Conservation (phyloP, 768 basidiomycete species). For the Mycena metata region DNA sequence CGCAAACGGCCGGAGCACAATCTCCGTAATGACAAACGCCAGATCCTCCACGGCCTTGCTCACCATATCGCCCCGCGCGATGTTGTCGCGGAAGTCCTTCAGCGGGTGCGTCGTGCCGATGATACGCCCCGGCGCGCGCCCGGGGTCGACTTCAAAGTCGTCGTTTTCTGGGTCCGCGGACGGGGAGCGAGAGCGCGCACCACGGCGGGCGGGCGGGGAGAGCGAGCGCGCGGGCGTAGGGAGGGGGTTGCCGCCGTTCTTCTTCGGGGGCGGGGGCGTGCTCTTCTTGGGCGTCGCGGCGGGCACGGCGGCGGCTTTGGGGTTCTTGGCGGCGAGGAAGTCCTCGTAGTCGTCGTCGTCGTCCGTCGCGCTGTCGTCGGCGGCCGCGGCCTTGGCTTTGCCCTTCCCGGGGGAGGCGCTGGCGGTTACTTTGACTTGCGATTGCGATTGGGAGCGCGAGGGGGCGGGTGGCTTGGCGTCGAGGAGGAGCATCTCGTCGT, state of each 20-base stretch:
- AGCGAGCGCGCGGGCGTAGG: constrained; percentile 70
- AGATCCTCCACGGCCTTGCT: constrained; percentile 89
- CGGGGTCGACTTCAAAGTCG: constrained; percentile 54
- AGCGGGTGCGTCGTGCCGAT: constrained; percentile 82
- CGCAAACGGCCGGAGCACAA: constrained; percentile 80
- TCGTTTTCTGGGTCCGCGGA: no score
- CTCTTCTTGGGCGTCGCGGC: constrained; percentile 24
- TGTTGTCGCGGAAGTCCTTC: constrained; percentile 80
- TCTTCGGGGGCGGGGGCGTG: constrained; percentile 32
- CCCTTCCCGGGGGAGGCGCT: constrained; percentile 43
- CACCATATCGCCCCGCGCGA: constrained; percentile 82
- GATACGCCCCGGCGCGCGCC: constrained; percentile 77
- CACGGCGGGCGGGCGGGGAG: constrained; percentile 42
- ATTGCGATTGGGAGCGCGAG: constrained; percentile 37
- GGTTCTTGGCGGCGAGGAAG: constrained; percentile 27
- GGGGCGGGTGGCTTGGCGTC: constrained; percentile 51
- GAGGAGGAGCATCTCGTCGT: constrained; percentile 69
- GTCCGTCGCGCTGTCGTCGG: constrained; percentile 70
- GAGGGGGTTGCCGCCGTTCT: constrained; percentile 43
- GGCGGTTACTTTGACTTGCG: constrained; percentile 33
- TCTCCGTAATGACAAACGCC: constrained; percentile 75
- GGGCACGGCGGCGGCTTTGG: background rate
- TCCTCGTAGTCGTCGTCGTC: constrained; percentile 54
- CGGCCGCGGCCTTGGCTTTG: constrained; percentile 46
- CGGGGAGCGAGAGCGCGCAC: no score